phyloP scores from a whole-genome alignment of 805 yeast genomes.

The Dipodascus albidus region DNA sequence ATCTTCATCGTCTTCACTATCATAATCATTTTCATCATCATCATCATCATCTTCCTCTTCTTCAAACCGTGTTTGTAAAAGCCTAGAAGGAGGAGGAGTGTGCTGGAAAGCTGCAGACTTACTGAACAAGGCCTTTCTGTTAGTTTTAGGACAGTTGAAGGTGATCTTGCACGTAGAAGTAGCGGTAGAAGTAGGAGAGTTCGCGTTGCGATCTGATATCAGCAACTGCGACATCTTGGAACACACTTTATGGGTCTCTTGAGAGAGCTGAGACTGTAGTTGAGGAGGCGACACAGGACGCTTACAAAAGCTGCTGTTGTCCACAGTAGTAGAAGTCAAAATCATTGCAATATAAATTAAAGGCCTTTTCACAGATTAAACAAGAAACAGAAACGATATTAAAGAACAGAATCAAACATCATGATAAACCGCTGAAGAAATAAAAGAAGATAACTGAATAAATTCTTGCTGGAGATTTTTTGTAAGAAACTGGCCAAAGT shows the following conservation, averaged over 20 bases:
- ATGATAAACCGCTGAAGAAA: background rate
- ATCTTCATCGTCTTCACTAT: background rate
- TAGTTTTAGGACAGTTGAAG: background rate
- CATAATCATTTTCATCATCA: background rate
- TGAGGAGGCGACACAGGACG: background rate
- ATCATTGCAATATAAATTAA: background rate
- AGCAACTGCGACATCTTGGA: background rate
- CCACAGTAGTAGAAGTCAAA: background rate
- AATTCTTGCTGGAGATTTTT: background rate
- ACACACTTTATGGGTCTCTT: background rate
- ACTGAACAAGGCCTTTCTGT: background rate
- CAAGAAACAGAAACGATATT: background rate
- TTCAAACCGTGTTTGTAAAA: background rate
- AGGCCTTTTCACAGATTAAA: too few species aligned
- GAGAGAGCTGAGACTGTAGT: background rate
- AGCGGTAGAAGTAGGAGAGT: background rate
- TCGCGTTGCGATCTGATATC: background rate
- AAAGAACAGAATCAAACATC: slow-evolving; percentile 1
- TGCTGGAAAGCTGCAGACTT: background rate
- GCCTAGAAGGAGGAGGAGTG: slow-evolving; percentile 1
- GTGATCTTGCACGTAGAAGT: background rate
- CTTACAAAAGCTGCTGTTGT: background rate
- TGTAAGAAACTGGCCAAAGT: background rate
- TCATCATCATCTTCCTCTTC: background rate
- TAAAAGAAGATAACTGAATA: background rate